phyloP scores from a whole-genome alignment of 306 rosid species.

The Quercus berberidifolia region DNA sequence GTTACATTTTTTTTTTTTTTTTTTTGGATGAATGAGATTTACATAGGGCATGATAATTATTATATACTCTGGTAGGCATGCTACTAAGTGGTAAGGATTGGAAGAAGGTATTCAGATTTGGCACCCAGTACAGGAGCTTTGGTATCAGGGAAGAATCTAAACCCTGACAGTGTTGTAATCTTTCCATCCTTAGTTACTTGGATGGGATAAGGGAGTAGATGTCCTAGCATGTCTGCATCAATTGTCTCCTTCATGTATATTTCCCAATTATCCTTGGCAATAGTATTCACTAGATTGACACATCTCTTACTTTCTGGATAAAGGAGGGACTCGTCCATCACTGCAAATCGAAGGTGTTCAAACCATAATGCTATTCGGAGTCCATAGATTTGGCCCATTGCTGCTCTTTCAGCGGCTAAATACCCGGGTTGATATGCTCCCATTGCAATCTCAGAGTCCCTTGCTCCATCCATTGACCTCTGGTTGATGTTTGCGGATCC shows the following conservation, averaged over 20 bases:
- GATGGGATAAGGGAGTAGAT: conserved; percentile 46
- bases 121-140: conserved; percentile 41
- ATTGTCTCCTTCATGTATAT: conserved; percentile 10
- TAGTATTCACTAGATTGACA: neutral
- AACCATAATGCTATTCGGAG: conserved; percentile 64
- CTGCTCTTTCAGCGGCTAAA: conserved; percentile 14
- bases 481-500: conserved; percentile 94
- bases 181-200: conserved; percentile 19
- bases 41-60: no score
- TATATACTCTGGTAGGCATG: no score
- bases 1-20: no score
- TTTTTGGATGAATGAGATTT: no score
- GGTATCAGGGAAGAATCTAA: conserved; percentile 45
- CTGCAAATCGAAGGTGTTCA: conserved; percentile 34
- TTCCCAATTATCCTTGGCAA: conserved; percentile 29
- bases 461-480: conserved; percentile 87
- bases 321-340: no score
- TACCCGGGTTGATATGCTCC: conserved; percentile 76
- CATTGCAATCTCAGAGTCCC: conserved; percentile 91
- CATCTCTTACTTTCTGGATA: conserved; percentile 30
- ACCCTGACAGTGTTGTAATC: conserved; percentile 19
- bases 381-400: conserved; percentile 57
- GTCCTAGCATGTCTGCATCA: conserved; percentile 17
- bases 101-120: conserved; percentile 29
- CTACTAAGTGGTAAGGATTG: conserved; percentile 38